Evolutionary conservation across 2,329 filamentous ascomycete species (phyloP).

Genomic region (Ophiocordyceps unilateralis): DNA sequence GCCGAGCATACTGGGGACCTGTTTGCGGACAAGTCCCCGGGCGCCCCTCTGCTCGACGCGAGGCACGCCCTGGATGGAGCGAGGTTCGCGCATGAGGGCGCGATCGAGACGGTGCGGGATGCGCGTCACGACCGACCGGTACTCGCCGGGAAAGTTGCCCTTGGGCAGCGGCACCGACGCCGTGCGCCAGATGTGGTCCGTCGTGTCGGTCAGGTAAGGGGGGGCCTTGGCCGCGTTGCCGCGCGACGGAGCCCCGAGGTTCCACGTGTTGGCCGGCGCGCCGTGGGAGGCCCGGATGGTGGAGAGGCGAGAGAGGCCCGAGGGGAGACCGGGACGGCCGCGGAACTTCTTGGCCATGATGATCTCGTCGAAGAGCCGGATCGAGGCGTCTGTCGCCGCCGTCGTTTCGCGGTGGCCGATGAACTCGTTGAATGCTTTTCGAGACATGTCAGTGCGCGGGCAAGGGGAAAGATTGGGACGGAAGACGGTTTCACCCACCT

Average conservation of each 20-base stretch:
- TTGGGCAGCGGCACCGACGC: slow-evolving; percentile 42
- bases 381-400: slow-evolving; percentile 40
- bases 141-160: slow-evolving; percentile 45
- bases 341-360: slow-evolving; percentile 60
- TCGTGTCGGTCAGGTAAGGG: slow-evolving; percentile 52
- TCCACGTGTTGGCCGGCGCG: slow-evolving; percentile 22
- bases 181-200: slow-evolving; percentile 66
- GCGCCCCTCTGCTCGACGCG: slow-evolving; percentile 34
- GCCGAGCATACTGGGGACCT: slow-evolving; percentile 32
- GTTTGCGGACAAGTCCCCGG: slow-evolving; percentile 35
- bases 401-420: slow-evolving; percentile 63
- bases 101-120: slow-evolving; percentile 74
- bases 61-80: slow-evolving; percentile 78
- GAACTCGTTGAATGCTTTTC: slow-evolving; percentile 54
- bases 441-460: background rate
- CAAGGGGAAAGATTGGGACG: background rate
- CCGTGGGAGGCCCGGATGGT: slow-evolving; percentile 40
- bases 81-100: slow-evolving; percentile 77
- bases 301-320: slow-evolving; percentile 44
- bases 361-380: slow-evolving; percentile 71
- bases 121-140: slow-evolving; percentile 40
- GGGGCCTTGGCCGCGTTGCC: slow-evolving; percentile 22
- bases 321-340: slow-evolving; percentile 47
- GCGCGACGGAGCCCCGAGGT: slow-evolving; percentile 17
- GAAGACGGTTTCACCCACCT: slow-evolving; percentile 28